Percentiles rank a stretch among this genome's conserved stretches.
Conservation (phyloP, 257 asterid species). For the Cynanchum wilfordii region DNA sequence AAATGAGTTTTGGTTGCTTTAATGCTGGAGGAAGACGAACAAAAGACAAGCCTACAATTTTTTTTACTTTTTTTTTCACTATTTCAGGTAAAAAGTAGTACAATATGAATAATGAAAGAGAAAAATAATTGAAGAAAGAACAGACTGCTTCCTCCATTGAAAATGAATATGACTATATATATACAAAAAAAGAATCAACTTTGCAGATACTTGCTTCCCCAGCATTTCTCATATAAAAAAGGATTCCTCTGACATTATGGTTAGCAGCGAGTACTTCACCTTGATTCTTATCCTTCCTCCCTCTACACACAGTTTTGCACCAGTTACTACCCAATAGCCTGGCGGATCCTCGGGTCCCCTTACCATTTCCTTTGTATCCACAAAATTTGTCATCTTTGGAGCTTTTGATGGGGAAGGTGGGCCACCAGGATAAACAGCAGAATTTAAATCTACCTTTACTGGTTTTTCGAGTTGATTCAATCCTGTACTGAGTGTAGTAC, state of each 20-base stretch:
- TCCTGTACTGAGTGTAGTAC: constrained; percentile 60
- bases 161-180: neutral
- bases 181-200: constrained; percentile 4
- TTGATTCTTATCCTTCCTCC: constrained; percentile 62
- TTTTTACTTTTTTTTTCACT: too few relatives aligned
- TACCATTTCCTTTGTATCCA: constrained; percentile 77
- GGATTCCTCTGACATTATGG: constrained; percentile 71
- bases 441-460: constrained; percentile 63
- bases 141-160: neutral
- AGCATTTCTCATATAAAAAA: constrained; percentile 38
- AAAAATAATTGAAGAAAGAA: constrained; percentile 6
- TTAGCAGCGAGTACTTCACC: constrained; percentile 73
- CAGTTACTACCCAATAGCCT: constrained; percentile 93
- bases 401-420: constrained; percentile 78
- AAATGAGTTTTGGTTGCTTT: too few relatives aligned
- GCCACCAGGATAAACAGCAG: constrained; percentile 82
- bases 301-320: constrained; percentile 85
- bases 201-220: neutral
- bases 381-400: constrained; percentile 80
- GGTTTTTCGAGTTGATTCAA: constrained; percentile 50
- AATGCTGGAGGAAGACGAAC: neutral
- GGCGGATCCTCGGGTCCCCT: constrained; percentile 87
- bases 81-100: neutral
- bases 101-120: neutral
- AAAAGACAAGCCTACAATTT: neutral